A percentile compares a stretch with the other conserved stretches of the same genome.
phyloP scores from a whole-genome alignment of 2,329 filamentous ascomycete species.

The Ophiostoma fasciatum region DNA sequence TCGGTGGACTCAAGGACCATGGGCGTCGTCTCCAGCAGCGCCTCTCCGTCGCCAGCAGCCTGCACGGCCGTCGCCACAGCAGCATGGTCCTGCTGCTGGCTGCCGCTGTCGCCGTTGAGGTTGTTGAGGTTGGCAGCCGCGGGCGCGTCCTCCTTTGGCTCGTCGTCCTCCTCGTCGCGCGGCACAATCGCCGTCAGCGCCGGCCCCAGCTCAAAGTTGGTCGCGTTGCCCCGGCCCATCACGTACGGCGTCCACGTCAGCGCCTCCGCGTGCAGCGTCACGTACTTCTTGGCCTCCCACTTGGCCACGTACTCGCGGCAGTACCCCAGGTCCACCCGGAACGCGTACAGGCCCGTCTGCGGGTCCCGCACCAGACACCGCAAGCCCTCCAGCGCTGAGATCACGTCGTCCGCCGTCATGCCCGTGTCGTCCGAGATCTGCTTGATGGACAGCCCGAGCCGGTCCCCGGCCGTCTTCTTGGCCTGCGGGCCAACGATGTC shows the following conservation, averaged over 20 bases:
- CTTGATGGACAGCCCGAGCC: conserved; percentile 46
- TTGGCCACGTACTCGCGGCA: conserved; percentile 78
- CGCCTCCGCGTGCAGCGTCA: conserved; percentile 64
- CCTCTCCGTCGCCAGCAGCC: not conserved
- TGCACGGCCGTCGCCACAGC: not conserved
- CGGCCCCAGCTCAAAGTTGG: conserved; percentile 70
- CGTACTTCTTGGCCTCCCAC: conserved; percentile 79
- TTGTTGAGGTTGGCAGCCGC: too few relatives aligned
- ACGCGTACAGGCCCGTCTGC: conserved; percentile 73
- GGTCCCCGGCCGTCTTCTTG: too few relatives aligned
- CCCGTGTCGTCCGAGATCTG: conserved; percentile 78
- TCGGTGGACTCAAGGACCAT: conserved; percentile 13
- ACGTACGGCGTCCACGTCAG: conserved; percentile 95
- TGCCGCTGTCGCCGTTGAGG: conserved; percentile 14
- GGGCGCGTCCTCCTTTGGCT: too few relatives aligned
- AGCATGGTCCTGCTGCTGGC: not conserved
- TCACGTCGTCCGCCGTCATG: conserved; percentile 91
- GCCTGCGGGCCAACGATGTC: too few relatives aligned
- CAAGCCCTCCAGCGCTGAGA: conserved; percentile 81
- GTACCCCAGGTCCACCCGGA: conserved; percentile 73
- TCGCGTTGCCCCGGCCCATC: conserved; percentile 75
- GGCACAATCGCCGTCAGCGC: conserved; percentile 75
- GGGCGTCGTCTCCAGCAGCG: conserved; percentile 7
- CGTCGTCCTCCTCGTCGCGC: conserved; percentile 55
- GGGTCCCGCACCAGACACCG: conserved; percentile 83